Evolutionary conservation across 116 monocot species (phyloP).

Genomic region (Trichopus zeylanicus): DNA sequence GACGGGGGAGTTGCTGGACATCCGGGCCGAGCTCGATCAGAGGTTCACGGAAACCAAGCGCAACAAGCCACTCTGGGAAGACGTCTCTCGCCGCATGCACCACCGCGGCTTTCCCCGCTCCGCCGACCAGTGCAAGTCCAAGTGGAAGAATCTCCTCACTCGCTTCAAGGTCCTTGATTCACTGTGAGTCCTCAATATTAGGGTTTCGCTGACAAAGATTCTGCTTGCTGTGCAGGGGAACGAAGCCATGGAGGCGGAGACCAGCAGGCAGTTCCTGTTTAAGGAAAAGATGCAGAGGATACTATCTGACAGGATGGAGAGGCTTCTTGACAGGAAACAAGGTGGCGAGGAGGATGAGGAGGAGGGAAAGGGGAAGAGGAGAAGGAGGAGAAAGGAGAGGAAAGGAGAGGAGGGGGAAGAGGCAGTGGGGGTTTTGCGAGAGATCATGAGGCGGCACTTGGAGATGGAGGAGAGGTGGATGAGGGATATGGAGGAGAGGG

Average conservation of each 20-base stretch:
- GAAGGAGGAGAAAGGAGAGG: too few species aligned
- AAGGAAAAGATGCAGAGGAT: too few species aligned
- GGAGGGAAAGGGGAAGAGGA: too few species aligned
- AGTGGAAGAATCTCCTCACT: constrained; percentile 98
- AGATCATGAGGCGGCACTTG: too few species aligned
- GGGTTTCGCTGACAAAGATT: background rate
- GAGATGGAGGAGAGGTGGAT: too few species aligned
- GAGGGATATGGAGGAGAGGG: too few species aligned
- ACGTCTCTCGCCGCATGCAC: constrained; percentile 41
- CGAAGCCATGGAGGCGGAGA: constrained; percentile 25
- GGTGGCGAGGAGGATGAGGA: too few species aligned
- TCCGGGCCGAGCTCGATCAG: constrained; percentile 53
- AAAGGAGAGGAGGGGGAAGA: too few species aligned
- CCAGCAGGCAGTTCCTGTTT: constrained; percentile 39
- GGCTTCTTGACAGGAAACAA: too few species aligned
- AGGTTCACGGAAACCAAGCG: constrained; percentile 70
- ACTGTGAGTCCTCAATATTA: background rate
- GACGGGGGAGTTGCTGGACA: constrained; percentile 50
- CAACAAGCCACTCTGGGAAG: constrained; percentile 76
- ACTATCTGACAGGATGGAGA: too few species aligned
- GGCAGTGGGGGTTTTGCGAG: too few species aligned
- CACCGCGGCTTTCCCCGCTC: constrained; percentile 51
- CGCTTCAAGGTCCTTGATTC: constrained; percentile 59
- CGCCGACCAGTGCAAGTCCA: constrained; percentile 96
- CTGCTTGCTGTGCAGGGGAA: background rate